A percentile compares a stretch with the other conserved stretches of the same genome.
These are phyloP conservation scores for Otatea glauca DNA, from an alignment of 176 grass and related monocot species.

Conservation along the genomic window DNA sequence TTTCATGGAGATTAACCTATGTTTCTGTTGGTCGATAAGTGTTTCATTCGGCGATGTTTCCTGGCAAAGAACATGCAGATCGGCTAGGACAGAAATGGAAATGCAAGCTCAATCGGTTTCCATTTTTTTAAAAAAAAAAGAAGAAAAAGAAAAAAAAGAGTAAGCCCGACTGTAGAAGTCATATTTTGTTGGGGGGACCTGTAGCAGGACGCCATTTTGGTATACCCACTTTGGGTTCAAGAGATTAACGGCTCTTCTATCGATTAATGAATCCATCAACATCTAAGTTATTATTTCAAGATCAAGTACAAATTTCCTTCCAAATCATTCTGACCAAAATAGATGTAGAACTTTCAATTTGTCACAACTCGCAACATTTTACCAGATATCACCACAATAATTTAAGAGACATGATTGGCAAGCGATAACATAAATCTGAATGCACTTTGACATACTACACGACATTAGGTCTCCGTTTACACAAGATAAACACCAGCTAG, in stretches of 20 bases:
- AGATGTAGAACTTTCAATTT: not conserved
- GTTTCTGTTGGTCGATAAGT: not conserved
- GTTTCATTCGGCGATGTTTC: too few relatives aligned
- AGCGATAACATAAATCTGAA: not conserved
- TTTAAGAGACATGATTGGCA: not conserved
- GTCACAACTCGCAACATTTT: not conserved
- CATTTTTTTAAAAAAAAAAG: too few relatives aligned
- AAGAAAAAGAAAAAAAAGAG: too few relatives aligned
- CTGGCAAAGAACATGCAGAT: too few relatives aligned
- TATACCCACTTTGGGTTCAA: too few relatives aligned
- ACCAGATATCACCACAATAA: not conserved
- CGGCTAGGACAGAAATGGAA: too few relatives aligned
- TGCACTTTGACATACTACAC: not conserved
- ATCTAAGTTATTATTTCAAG: not conserved
- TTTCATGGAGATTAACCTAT: not conserved
- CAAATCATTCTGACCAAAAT: not conserved
- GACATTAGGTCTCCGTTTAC: not conserved
- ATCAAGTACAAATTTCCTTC: not conserved
- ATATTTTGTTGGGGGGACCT: too few relatives aligned
- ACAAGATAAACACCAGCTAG: slow-evolving; percentile 13
- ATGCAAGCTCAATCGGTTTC: too few relatives aligned
- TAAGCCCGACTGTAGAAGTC: too few relatives aligned
- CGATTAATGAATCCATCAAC: not conserved
- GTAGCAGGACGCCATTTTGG: too few relatives aligned
- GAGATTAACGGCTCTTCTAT: too few relatives aligned